Evolutionary conservation across 2,329 filamentous ascomycete species (phyloP).

Genomic region (Thyridium curvatum): DNA sequence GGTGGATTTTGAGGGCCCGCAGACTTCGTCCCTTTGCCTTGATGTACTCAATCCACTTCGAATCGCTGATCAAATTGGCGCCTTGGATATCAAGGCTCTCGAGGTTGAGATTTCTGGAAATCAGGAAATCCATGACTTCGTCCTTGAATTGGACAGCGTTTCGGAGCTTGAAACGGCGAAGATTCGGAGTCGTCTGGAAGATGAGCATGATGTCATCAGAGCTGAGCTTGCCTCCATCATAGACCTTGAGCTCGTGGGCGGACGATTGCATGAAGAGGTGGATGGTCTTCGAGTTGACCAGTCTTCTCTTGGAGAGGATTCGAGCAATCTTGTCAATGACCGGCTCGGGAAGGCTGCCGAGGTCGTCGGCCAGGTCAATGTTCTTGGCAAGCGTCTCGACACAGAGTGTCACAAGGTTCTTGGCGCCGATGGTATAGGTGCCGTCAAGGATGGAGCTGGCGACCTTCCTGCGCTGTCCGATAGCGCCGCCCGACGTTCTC

Average conservation of each 20-base stretch:
- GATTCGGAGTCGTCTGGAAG: constrained; percentile 64
- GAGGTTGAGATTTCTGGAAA: constrained; percentile 64
- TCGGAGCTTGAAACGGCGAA: constrained; percentile 67
- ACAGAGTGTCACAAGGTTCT: constrained; percentile 59
- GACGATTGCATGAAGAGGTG: constrained; percentile 50
- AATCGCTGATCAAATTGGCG: constrained; percentile 74
- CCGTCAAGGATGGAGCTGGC: constrained; percentile 86
- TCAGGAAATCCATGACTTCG: constrained; percentile 71
- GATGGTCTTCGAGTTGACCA: constrained; percentile 47
- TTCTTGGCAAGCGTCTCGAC: constrained; percentile 58
- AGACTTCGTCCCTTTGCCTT: constrained; percentile 58
- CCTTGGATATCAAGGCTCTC: constrained; percentile 73
- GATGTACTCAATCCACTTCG: constrained; percentile 68
- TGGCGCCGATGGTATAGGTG: constrained; percentile 55
- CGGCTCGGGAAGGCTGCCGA: constrained; percentile 51
- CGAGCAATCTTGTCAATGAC: constrained; percentile 54
- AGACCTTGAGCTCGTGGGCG: constrained; percentile 45
- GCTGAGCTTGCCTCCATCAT: constrained; percentile 58
- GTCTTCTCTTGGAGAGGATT: constrained; percentile 53
- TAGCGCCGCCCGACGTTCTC: constrained; percentile 41
- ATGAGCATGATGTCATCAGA: constrained; percentile 74
- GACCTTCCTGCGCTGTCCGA: constrained; percentile 63
- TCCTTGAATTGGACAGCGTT: constrained; percentile 94
- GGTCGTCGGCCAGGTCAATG: constrained; percentile 53
- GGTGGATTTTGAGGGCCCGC: constrained; percentile 69